A percentile compares a stretch with the other conserved stretches of the same genome.
These are phyloP conservation scores for Xanthoceras sorbifolium DNA, from an alignment of 345 rosid species.

Conservation along the genomic window DNA sequence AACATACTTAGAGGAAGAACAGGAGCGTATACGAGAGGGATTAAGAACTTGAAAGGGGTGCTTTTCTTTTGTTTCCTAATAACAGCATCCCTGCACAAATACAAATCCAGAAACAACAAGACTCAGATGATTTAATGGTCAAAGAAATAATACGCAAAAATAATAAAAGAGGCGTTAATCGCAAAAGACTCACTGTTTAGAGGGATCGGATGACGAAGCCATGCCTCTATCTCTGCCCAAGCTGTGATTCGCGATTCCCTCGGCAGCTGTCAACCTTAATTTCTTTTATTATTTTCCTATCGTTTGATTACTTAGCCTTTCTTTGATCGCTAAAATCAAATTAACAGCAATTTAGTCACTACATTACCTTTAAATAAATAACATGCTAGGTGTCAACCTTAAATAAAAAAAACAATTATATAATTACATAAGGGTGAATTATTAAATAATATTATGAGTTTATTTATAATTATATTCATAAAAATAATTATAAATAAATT, in stretches of 20 bases:
- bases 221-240: slow-evolving; percentile 5
- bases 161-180: slow-evolving; percentile 16
- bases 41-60: slow-evolving; percentile 71
- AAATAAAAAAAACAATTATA: too few species aligned
- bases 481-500: too few species aligned
- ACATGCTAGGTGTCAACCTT: too few species aligned
- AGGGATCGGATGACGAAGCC: slow-evolving; percentile 33
- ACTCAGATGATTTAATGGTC: not conserved
- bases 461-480: too few species aligned
- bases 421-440: too few species aligned
- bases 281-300: too few species aligned
- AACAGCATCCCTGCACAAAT: slow-evolving; percentile 28
- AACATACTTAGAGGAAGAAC: slow-evolving; percentile 82
- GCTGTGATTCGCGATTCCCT: not conserved
- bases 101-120: not conserved
- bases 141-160: not conserved
- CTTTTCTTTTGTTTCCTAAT: slow-evolving; percentile 54
- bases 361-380: too few species aligned
- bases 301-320: not conserved
- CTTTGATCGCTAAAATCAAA: not conserved
- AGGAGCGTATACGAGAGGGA: slow-evolving; percentile 89
- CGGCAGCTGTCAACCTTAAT: too few species aligned
- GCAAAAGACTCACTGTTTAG: slow-evolving; percentile 25
- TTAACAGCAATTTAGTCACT: too few species aligned
- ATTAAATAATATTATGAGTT: too few species aligned